Conservation (phyloP, 2,329 filamentous ascomycete genomes). For the Trichoderma simmonsii region DNA sequence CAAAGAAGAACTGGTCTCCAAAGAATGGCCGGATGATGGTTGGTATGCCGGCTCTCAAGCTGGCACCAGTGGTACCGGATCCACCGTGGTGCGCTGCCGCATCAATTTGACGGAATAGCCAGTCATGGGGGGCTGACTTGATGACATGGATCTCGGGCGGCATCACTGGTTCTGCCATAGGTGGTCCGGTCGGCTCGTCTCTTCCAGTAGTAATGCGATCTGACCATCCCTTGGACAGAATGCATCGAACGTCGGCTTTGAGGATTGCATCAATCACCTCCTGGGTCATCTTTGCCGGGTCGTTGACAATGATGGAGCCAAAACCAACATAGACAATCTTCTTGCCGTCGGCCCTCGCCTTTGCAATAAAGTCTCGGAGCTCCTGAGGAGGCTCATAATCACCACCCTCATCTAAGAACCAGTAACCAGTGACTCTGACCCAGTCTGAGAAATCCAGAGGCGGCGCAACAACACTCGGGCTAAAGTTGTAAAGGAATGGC, state of each 20-base stretch:
- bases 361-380: conserved; percentile 76
- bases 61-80: conserved; percentile 90
- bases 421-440: conserved; percentile 96
- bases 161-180: conserved; percentile 61
- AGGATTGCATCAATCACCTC: conserved; percentile 90
- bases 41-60: conserved; percentile 82
- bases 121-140: conserved; percentile 89
- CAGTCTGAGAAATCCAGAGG: conserved; percentile 96
- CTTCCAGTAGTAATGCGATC: conserved; percentile 63
- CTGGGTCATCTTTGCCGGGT: conserved; percentile 82
- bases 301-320: conserved; percentile 89
- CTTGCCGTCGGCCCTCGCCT: conserved; percentile 76
- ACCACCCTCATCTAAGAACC: conserved; percentile 82
- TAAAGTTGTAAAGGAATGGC: conserved; percentile 98
- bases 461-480: conserved; percentile 86
- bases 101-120: conserved; percentile 92
- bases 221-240: conserved; percentile 96
- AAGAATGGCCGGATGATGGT: conserved; percentile 97
- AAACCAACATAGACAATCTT: conserved; percentile 97
- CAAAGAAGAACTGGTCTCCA: conserved; percentile 97
- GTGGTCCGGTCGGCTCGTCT: conserved; percentile 44
- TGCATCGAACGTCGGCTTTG: conserved; percentile 90
- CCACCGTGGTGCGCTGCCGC: conserved; percentile 93
- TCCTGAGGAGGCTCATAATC: conserved; percentile 73
- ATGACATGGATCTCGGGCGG: conserved; percentile 83